Evolutionary conservation across 2,329 filamentous ascomycete species (phyloP).

Genomic region (Cladosporium oxysporum): DNA sequence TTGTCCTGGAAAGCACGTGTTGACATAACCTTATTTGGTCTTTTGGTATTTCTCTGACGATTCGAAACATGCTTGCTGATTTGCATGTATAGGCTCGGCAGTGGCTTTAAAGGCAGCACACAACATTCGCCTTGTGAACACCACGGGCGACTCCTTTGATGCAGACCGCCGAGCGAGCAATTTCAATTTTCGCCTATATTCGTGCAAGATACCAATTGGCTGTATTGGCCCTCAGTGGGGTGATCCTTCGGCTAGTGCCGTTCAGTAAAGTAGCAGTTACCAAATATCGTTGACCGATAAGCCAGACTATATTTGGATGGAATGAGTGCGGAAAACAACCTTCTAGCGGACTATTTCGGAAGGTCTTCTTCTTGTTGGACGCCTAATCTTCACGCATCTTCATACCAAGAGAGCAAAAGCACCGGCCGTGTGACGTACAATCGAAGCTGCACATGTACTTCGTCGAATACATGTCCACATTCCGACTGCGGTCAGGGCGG

Average conservation of each 20-base stretch:
- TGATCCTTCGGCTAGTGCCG: not conserved
- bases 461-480: conserved; percentile 6
- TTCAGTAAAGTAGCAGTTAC: not conserved
- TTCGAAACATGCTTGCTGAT: not conserved
- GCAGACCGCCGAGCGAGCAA: not conserved
- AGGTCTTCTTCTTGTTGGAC: not conserved
- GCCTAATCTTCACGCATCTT: conserved; percentile 1
- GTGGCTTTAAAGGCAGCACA: not conserved
- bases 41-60: not conserved
- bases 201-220: not conserved
- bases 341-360: not conserved
- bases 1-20: not conserved
- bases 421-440: not conserved
- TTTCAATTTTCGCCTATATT: not conserved
- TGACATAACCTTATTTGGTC: not conserved
- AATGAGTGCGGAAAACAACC: not conserved
- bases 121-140: not conserved
- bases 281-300: not conserved
- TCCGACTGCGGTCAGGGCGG: conserved; percentile 14
- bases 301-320: not conserved
- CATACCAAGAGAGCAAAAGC: not conserved
- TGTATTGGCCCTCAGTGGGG: not conserved
- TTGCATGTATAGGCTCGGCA: not conserved
- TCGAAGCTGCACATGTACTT: not conserved
- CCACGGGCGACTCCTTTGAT: not conserved